These are phyloP conservation scores for Talaromyces funiculosus DNA, from an alignment of 2,329 filamentous ascomycete genomes.

Conservation along the genomic window DNA sequence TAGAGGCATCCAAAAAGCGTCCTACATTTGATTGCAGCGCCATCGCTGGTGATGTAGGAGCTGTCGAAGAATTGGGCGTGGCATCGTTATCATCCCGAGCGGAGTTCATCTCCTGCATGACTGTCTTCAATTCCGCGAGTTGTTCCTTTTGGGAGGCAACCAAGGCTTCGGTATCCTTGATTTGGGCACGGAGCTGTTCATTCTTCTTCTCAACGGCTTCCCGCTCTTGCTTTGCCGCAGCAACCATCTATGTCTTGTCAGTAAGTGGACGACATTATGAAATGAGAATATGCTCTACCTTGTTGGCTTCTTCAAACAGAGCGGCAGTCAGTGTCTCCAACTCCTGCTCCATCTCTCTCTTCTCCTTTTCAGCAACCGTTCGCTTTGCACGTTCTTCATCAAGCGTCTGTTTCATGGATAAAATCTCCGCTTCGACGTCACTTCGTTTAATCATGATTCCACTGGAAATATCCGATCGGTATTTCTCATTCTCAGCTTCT, in stretches of 20 bases:
- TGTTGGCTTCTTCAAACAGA: conserved; percentile 97
- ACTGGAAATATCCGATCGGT: conserved; percentile 63
- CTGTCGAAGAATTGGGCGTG: conserved; percentile 59
- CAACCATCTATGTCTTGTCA: conserved; percentile 65
- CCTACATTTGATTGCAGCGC: conserved; percentile 42
- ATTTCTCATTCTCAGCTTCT: conserved; percentile 63
- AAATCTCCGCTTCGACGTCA: conserved; percentile 68
- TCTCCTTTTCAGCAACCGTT: conserved; percentile 66
- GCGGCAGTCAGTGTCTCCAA: conserved; percentile 84
- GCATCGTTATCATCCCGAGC: conserved; percentile 63
- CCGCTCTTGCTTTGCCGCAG: conserved; percentile 76
- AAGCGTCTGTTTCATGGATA: conserved; percentile 52
- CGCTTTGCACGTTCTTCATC: conserved; percentile 62
- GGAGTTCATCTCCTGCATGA: conserved; percentile 82
- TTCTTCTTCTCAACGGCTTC: conserved; percentile 77
- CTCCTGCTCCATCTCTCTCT: conserved; percentile 86
- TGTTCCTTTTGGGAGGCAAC: conserved; percentile 91
- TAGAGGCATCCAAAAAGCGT: conserved; percentile 57
- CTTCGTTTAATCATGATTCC: conserved; percentile 71
- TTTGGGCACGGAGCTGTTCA: conserved; percentile 76
- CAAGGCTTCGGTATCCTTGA: conserved; percentile 79
- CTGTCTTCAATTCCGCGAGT: conserved; percentile 78
- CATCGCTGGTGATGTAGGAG: conserved; percentile 74
- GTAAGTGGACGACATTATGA: not conserved
- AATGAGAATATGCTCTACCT: conserved; percentile 40